phyloP scores from a whole-genome alignment of 306 rosid genomes.

The Gynostemma pentaphyllum region DNA sequence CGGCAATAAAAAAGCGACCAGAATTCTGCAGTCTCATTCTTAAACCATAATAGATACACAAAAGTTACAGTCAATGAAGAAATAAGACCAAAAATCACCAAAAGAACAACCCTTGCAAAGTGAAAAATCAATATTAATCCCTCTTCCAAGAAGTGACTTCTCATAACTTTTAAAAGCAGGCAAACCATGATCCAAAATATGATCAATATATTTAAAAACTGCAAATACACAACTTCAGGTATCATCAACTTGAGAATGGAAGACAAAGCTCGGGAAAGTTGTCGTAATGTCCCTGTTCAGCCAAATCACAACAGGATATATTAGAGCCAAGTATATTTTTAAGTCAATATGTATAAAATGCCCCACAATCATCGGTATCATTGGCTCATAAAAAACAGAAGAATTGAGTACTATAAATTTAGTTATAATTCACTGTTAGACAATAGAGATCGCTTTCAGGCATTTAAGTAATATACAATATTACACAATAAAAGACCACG shows the following conservation, averaged over 20 bases:
- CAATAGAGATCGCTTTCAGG: not conserved
- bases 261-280: conserved; percentile 8
- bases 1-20: not conserved
- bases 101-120: not conserved
- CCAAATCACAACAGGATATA: not conserved
- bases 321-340: not conserved
- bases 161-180: not conserved
- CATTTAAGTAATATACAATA: not conserved
- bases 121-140: not conserved
- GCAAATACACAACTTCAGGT: conserved; percentile 3
- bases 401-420: not conserved
- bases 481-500: not conserved
- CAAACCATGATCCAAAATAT: conserved; percentile 1
- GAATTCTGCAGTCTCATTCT: not conserved
- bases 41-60: not conserved
- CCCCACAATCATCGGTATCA: not conserved
- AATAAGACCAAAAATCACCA: not conserved
- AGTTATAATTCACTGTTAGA: not conserved
- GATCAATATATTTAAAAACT: not conserved
- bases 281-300: conserved; percentile 9
- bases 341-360: not conserved
- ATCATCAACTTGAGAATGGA: conserved; percentile 9
- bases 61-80: not conserved
- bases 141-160: not conserved
- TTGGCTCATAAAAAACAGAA: not conserved